Evolutionary conservation across 768 basidiomycete species (phyloP), one percentile per base, ranked within the genome.

Genomic region (Scleroderma bovista): DNA sequence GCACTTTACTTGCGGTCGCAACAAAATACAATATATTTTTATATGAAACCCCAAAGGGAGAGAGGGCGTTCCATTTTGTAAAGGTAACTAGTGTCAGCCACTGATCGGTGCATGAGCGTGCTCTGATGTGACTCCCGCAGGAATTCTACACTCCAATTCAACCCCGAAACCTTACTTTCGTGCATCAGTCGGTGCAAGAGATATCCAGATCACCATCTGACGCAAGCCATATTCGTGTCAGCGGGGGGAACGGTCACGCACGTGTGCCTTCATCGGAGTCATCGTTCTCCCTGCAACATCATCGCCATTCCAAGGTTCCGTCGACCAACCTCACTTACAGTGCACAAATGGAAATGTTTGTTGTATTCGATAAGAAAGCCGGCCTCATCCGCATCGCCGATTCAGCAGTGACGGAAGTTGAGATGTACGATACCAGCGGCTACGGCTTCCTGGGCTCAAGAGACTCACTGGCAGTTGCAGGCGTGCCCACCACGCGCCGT

Each of bases 321-420:
- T 64, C 71, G 9, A 62, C 67, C 6, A 58, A 67, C 15, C 61
- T 74, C 51, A 71, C 72, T 48, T 86, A 87, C 59, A 84, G 84
- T 17, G 76, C 77, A 5, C 88, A 90, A 56, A 79, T 88, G 59
- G 81, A 80, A 56, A 69, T 93, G n/a, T 91, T 91, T 60, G 80
- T 88, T 50, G 70, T 83, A 20, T 93, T 93, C 61, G 90, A 93
- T 65, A 92, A 92, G 70, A 93, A 88, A 60, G 88, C 88, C 2
- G 79, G 82, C n/a, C 71, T 88, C 67, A 90, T 93, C 56, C 84
- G 90, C 19, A 63, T 92, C 20, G 79, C 81, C 6, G 89, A 92
- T 64, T 80, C 90, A 26, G 83, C 86, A 20, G 90, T 90, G 7
- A 80, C 84, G 31, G 90, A 93, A 63, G 74, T 92, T 22, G 82